Percentiles rank a stretch among this genome's conserved stretches.
Conservation (phyloP, 2,329 filamentous ascomycete genomes). For the Lecanosticta acicola region DNA sequence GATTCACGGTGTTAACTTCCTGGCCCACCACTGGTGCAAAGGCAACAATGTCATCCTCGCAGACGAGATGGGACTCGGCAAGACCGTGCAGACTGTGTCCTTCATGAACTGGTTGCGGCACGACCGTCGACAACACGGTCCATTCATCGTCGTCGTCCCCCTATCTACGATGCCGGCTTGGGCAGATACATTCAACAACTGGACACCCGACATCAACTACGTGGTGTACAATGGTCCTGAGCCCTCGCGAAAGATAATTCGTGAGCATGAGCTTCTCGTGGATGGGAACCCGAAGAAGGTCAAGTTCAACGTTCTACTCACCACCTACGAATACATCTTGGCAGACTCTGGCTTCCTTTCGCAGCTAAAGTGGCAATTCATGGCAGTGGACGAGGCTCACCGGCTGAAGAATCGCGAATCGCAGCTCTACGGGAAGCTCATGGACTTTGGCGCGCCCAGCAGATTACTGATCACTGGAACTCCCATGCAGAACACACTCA, state of each 20-base stretch:
- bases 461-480: slow-evolving; percentile 93
- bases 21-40: slow-evolving; percentile 92
- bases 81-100: slow-evolving; percentile 94
- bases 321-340: slow-evolving; percentile 94
- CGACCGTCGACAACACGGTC: slow-evolving; percentile 81
- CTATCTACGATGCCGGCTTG: slow-evolving; percentile 95
- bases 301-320: slow-evolving; percentile 96
- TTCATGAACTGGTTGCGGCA: slow-evolving; percentile 97
- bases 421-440: slow-evolving; percentile 78
- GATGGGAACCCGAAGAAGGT: slow-evolving; percentile 81
- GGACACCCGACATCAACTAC: slow-evolving; percentile 94
- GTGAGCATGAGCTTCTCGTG: slow-evolving; percentile 80
- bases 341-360: slow-evolving; percentile 77
- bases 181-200: slow-evolving; percentile 95
- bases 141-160: slow-evolving; percentile 94
- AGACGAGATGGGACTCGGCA: slow-evolving; percentile 97
- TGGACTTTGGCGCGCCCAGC: slow-evolving; percentile 80
- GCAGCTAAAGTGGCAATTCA: slow-evolving; percentile 93
- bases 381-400: slow-evolving; percentile 94
- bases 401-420: slow-evolving; percentile 94
- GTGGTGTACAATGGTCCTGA: slow-evolving; percentile 93
- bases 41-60: slow-evolving; percentile 94
- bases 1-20: slow-evolving; percentile 86
- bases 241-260: slow-evolving; percentile 76
- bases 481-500: slow-evolving; percentile 93